phyloP scores from a whole-genome alignment of 306 rosid species.

The Cucumis cinereus region DNA sequence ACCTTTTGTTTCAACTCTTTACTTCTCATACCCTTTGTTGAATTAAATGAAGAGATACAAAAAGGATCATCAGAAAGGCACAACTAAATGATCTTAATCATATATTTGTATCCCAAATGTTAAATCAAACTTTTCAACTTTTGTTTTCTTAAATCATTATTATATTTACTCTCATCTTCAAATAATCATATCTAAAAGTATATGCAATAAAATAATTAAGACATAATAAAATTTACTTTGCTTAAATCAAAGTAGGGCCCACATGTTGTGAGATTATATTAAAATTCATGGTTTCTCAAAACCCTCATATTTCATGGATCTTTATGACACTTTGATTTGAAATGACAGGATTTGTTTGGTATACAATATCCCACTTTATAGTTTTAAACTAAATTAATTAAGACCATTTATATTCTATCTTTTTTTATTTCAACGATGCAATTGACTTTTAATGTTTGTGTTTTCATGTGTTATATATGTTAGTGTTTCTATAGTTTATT shows the following conservation, averaged over 20 bases:
- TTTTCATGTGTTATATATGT: too few species aligned
- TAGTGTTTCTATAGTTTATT: too few species aligned
- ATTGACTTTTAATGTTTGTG: too few species aligned
- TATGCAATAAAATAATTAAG: not conserved
- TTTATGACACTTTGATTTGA: not conserved
- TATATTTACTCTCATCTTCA: not conserved
- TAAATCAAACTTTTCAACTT: not conserved
- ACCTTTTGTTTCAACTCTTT: not conserved
- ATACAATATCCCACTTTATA: too few species aligned
- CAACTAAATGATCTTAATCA: not conserved
- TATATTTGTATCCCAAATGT: not conserved
- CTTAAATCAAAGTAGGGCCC: not conserved
- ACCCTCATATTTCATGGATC: not conserved
- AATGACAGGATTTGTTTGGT: not conserved
- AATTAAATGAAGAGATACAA: not conserved
- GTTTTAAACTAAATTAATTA: too few species aligned
- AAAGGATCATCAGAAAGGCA: not conserved
- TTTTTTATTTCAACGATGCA: too few species aligned
- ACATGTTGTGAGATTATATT: not conserved
- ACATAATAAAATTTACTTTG: not conserved
- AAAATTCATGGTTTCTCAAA: not conserved
- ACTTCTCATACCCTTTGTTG: not conserved
- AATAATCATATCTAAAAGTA: not conserved
- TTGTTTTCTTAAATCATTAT: not conserved
- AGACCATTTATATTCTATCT: too few species aligned